Conservation (phyloP, 306 rosid genomes). For the Herpetospermum pedunculosum region DNA sequence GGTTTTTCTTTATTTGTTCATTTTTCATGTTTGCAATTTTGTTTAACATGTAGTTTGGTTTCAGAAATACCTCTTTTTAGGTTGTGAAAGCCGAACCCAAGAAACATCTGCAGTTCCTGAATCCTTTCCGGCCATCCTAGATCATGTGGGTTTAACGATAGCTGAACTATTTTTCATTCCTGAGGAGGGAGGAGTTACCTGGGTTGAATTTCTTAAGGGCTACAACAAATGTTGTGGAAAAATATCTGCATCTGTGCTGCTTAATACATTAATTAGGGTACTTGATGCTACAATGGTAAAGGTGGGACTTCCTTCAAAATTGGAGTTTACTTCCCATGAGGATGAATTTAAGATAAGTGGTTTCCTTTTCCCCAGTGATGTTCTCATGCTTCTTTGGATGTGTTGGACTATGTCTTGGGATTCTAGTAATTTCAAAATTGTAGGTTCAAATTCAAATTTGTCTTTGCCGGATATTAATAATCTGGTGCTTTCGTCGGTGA, state of each 20-base stretch:
- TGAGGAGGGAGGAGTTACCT: constrained; percentile 43
- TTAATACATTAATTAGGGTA: constrained; percentile 40
- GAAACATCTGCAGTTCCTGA: constrained; percentile 21
- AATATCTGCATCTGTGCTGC: constrained; percentile 40
- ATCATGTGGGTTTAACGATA: constrained; percentile 45
- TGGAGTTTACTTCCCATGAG: constrained; percentile 55
- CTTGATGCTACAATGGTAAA: constrained; percentile 18
- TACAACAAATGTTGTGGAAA: constrained; percentile 64
- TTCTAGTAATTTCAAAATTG: constrained; percentile 24
- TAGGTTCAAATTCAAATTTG: constrained; percentile 15
- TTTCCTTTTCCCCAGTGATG: constrained; percentile 38
- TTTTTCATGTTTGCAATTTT: background rate
- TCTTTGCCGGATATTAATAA: constrained; percentile 54
- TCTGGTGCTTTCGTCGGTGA: constrained; percentile 42
- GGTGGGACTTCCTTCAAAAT: constrained; percentile 22
- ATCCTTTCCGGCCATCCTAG: constrained; percentile 38
- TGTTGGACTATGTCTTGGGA: constrained; percentile 75
- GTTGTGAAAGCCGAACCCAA: constrained; percentile 20
- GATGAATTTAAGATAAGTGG: constrained; percentile 57
- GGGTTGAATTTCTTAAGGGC: constrained; percentile 70
- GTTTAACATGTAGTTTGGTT: constrained; percentile 14
- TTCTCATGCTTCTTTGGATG: constrained; percentile 45
- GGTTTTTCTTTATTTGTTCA: background rate
- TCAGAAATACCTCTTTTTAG: constrained; percentile 52
- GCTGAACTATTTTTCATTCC: constrained; percentile 44